Percentiles rank a stretch among this genome's conserved stretches.
phyloP scores from a whole-genome alignment of 164 flowering plant species.

The Sextonia rubra region DNA sequence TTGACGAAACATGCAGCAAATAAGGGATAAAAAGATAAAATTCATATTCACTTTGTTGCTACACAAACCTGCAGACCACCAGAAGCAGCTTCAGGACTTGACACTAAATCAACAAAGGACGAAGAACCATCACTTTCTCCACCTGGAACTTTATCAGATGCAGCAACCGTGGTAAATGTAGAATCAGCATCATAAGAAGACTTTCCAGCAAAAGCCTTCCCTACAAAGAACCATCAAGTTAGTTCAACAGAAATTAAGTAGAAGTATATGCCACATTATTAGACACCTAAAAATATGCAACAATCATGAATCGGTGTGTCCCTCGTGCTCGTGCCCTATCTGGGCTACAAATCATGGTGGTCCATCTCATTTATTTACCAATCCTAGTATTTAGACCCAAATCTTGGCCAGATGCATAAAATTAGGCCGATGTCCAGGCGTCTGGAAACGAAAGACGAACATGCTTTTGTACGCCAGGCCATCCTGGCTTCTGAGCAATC shows the following conservation, averaged over 20 bases:
- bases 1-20: too few species aligned
- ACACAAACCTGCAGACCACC: slow-evolving; percentile 48
- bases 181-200: slow-evolving; percentile 53
- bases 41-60: neutral
- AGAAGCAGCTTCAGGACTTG: slow-evolving; percentile 27
- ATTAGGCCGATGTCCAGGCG: neutral
- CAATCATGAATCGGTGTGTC: neutral
- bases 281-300: neutral
- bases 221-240: slow-evolving; percentile 33
- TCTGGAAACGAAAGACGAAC: too few species aligned
- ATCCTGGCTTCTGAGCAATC: too few species aligned
- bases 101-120: slow-evolving; percentile 36
- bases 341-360: too few species aligned
- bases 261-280: neutral
- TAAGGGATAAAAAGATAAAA: too few species aligned
- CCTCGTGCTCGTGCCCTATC: neutral
- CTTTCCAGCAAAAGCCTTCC: slow-evolving; percentile 63
- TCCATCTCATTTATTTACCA: neutral
- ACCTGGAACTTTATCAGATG: slow-evolving; percentile 77
- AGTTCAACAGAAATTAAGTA: slow-evolving; percentile 2
- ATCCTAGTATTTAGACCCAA: neutral
- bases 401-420: neutral
- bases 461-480: too few species aligned
- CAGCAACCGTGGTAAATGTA: slow-evolving; percentile 39
- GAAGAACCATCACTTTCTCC: slow-evolving; percentile 44